phyloP scores from a whole-genome alignment of 176 grass and related monocot genomes.

The Zizania latifolia region DNA sequence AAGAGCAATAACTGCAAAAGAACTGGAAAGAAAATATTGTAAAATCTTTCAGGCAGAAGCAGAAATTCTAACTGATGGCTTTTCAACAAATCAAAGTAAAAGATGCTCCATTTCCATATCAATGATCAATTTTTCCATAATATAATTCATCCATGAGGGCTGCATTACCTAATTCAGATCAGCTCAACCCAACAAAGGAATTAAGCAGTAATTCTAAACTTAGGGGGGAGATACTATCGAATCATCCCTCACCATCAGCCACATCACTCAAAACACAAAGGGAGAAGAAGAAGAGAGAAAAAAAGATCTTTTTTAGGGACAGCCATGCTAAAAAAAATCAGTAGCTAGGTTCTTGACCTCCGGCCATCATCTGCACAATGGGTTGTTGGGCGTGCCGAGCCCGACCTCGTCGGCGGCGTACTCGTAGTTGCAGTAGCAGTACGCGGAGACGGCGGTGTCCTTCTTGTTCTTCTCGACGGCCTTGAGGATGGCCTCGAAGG shows the following conservation, averaged over 20 bases:
- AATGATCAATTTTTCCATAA: constrained; percentile 21
- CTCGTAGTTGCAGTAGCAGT: constrained; percentile 51
- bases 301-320: not conserved
- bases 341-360: not conserved
- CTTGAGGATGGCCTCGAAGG: constrained; percentile 50
- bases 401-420: constrained; percentile 29
- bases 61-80: not conserved
- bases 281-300: not conserved
- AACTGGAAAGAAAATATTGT: not conserved
- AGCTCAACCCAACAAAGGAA: not conserved
- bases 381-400: constrained; percentile 31
- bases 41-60: constrained; percentile 9
- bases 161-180: constrained; percentile 34
- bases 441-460: constrained; percentile 17
- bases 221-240: constrained; percentile 51
- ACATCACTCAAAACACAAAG: not conserved
- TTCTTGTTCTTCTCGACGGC: constrained; percentile 54
- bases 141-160: not conserved
- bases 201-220: constrained; percentile 14
- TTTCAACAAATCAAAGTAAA: not conserved
- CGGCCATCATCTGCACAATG: constrained; percentile 40
- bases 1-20: constrained; percentile 20
- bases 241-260: constrained; percentile 50
- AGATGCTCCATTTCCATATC: constrained; percentile 17
- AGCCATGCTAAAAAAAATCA: not conserved